Evolutionary conservation across 2,329 filamentous ascomycete genomes (phyloP), one percentile per base, ranked within the genome.

Genomic region (Diaporthe amygdali): DNA sequence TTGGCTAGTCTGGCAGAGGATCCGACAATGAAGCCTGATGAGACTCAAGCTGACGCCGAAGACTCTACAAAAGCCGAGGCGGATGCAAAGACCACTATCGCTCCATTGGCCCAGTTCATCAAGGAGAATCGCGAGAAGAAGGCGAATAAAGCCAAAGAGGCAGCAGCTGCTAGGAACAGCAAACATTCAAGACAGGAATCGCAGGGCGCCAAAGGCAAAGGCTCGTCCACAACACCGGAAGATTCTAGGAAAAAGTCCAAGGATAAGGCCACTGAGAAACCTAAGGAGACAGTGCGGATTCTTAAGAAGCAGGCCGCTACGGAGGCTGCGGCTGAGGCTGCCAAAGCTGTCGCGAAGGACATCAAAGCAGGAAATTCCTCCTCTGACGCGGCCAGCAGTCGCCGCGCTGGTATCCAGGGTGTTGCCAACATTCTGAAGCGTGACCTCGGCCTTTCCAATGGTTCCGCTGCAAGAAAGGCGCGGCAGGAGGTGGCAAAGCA

Each of bases 101-200:
- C 96, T 0, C 96, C 96, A 0, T 83, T 99, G 66, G 71, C 70
- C n/a, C 68, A 70, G 25, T 66, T 68, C 37, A 93, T 98, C 68
- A 94, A 98, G 78, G 97, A 92, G 75, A 87, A 98, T 44, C 93
- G 93, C 75, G 95, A 98, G 80, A 97, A 97, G 83, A 98, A 97
- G 83, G 94, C 94, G 17, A 94, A 90, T 74, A 91, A 89, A 78
- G 83, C 80, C 25, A 91, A 91, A 76, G 90, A 92, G 70, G 79
- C 82, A 5, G 85, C 85, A 34, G 83, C 84, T 41, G 86, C 88
- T 49, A 89, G 89, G 76, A 83, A 82, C 54, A 83, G 85, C 34
- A 92, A 92, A 77, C 86, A 91, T 71, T 81, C 81, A 51, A 84
- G 86, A 27, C 87, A 87, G 72, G 90, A 92, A 47, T 84, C 85